Conservation (phyloP, 352 stramenopile genomes). For the Phytophthora idaei region DNA sequence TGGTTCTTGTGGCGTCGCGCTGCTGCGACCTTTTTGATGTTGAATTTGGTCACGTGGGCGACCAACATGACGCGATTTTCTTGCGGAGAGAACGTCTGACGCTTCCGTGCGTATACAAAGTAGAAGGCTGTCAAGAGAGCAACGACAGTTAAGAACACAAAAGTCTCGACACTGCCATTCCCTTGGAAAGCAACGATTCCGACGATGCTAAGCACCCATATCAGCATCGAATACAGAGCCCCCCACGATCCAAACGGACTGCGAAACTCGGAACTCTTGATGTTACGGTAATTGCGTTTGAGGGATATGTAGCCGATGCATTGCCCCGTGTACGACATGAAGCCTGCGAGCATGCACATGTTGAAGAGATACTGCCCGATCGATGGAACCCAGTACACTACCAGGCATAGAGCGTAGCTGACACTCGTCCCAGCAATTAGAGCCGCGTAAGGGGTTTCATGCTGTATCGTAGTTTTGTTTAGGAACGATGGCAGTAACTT, state of each 20-base stretch:
- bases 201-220: conserved; percentile 40
- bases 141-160: conserved; percentile 28
- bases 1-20: conserved; percentile 11
- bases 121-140: conserved; percentile 39
- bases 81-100: conserved; percentile 46
- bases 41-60: conserved; percentile 54
- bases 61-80: conserved; percentile 51
- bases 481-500: conserved; percentile 43
- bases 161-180: conserved; percentile 28
- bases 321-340: conserved; percentile 51
- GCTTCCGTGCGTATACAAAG: conserved; percentile 39
- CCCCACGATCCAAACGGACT: conserved; percentile 45
- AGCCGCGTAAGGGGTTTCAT: conserved; percentile 30
- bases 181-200: conserved; percentile 36
- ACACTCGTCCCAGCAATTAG: conserved; percentile 30
- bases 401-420: conserved; percentile 44
- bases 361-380: conserved; percentile 39
- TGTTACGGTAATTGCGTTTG: conserved; percentile 49
- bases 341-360: conserved; percentile 41
- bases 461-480: conserved; percentile 13
- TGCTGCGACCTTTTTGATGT: conserved; percentile 34
- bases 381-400: conserved; percentile 34
- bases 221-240: conserved; percentile 35
- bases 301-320: conserved; percentile 53
- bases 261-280: conserved; percentile 46